Base-by-base conservation (phyloP, 2,329 filamentous ascomycete genomes). In the Simplicillium aogashimaense region DNA sequence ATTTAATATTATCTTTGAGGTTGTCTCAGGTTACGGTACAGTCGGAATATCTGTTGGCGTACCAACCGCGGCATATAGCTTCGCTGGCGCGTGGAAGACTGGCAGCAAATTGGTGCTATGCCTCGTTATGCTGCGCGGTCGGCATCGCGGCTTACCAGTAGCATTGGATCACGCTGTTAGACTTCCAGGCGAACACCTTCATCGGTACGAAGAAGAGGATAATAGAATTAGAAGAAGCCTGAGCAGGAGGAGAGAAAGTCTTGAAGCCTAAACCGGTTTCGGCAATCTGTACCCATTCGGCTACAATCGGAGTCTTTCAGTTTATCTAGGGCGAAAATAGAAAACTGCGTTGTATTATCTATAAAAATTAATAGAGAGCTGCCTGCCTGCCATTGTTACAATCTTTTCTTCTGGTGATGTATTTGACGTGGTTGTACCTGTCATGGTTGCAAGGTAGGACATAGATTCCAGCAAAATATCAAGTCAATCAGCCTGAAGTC, bases 1-100 rank as follows among this genome's bases (percentile, higher is more conserved):
- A 5, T 80, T 81, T 53, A 79, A 76, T 47, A 67, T 81, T 41
- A 52, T 74, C 2, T 78, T 78, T 44, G 74, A 78, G 51, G 69
- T 75, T 8, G 66, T 74, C 2, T 70, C 66, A 2, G 74, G 65
- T 3, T 81, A 81, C 50, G 76, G 74, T 7, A 76, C 71, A 38
- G 76, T 81, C n/a, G 77, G 77, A 4, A 63, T 81, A 13, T 74
- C 69, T 18, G 66, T 73, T 1, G 77, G 77, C 1, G 58, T 75
- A 16, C 72, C 76, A 0, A 61, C 64, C 9, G 58, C 68, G 42
- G 66, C 69, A 36, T 76, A 70, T 50, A 76, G 72, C 38, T 72
- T 81, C 41, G 63, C 63, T 35, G 75, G 75, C 2, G 67, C 66
- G 0, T 73, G 72, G 64, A 68, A 71, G 40, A 60, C 61, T 2